A percentile compares a stretch with the other conserved stretches of the same genome.
Conservation (phyloP, 2,329 filamentous ascomycete species). For the Fusarium bactridioides region DNA sequence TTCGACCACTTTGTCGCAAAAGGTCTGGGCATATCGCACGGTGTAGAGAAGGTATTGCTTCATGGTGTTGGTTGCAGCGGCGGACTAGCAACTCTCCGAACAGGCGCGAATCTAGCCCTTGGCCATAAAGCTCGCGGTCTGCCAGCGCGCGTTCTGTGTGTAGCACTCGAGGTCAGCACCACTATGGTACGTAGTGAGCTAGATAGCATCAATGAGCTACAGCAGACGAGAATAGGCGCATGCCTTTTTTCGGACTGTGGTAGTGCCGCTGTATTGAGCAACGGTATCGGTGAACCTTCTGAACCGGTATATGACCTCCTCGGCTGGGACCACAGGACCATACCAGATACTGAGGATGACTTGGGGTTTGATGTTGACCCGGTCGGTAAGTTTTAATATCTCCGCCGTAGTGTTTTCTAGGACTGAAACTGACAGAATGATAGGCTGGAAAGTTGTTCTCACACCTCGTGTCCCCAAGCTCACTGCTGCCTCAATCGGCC, state of each 20-base stretch:
- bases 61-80: conserved; percentile 73
- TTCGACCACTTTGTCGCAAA: conserved; percentile 72
- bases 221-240: conserved; percentile 70
- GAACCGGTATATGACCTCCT: conserved; percentile 66
- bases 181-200: conserved; percentile 71
- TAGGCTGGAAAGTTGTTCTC: conserved; percentile 72
- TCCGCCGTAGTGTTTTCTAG: neutral
- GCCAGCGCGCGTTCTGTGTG: conserved; percentile 69
- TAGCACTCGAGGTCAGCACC: conserved; percentile 70
- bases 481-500: conserved; percentile 58
- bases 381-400: conserved; percentile 53
- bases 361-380: conserved; percentile 73
- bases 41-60: conserved; percentile 70
- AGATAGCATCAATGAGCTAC: conserved; percentile 65
- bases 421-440: conserved; percentile 22
- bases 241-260: conserved; percentile 76
- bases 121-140: conserved; percentile 66
- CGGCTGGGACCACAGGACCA: conserved; percentile 70
- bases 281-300: conserved; percentile 60
- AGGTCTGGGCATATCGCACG: conserved; percentile 62
- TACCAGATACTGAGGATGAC: conserved; percentile 68
- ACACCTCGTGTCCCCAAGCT: conserved; percentile 68
- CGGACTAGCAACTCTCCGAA: conserved; percentile 67
- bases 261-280: conserved; percentile 71
- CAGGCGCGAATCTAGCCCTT: conserved; percentile 71